Base-by-base conservation (phyloP, 2,329 filamentous ascomycete genomes). In the Monosporascus ibericus region DNA sequence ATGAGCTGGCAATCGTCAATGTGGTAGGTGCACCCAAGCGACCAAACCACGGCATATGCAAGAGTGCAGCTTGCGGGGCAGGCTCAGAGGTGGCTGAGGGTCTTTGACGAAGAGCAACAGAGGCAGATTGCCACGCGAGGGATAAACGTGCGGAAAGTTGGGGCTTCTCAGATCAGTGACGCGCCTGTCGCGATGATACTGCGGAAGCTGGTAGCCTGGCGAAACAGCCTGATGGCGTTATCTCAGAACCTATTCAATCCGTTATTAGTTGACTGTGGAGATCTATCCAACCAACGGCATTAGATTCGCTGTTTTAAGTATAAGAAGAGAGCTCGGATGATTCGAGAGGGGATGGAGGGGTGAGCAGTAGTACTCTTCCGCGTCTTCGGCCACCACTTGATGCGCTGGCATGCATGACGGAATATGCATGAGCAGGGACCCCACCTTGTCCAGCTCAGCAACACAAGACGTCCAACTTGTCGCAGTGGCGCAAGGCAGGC, bases 371-470 rank as follows among this genome's bases (percentile, higher is more conserved):
- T 61, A 64, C 65, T 65, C 55, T 62, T 69, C 67, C 60, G 71
- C 70, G 72, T 70, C 70, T 72, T 70, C 68, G 69, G 63, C 69
- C 66, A 71, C 69, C 66, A 69, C 63, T 74, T 76, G 73, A 77
- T 77, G 75, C 72, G 75, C 68, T 77, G 75, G 75, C 77, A 80
- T 81, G 78, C 77, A 81, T 79, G 75, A 79, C 75, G 76, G 76
- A 74, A 77, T 74, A 76, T 79, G 78, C 77, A 79, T 67, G 70
- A 73, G 67, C 70, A 67, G 70, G 71, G 42, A 70, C 67, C 70
- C 70, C 63, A 73, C 71, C 69, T 65, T 65, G 68, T 68, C 65
- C 72, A 74, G 67, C 70, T 69, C 72, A 72, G 70, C 70, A 61
- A 46, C 59, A 63, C 55, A 58, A 54, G 55, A 64, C 59, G 60